phyloP scores from a whole-genome alignment of 176 grass and related monocot species.

The Juncus inflexus region DNA sequence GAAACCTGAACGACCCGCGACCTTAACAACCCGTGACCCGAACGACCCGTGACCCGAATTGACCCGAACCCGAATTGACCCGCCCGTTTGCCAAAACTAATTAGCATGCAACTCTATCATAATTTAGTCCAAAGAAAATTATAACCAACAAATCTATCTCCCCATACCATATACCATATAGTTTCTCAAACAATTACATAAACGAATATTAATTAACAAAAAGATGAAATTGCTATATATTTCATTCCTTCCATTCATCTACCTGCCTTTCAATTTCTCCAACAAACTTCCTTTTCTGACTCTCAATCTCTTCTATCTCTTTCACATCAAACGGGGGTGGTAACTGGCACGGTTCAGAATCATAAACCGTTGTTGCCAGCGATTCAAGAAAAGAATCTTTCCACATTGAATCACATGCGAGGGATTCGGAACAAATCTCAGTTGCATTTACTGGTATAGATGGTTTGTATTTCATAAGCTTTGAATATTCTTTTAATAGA shows the following conservation, averaged over 20 bases:
- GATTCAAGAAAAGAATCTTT: conserved; percentile 39
- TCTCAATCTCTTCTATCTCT: conserved; percentile 21
- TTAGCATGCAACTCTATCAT: no score
- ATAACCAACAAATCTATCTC: no score
- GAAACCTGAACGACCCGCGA: no score
- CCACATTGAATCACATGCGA: conserved; percentile 32
- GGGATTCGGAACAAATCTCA: conserved; percentile 39
- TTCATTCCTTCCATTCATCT: not conserved
- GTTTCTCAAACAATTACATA: no score
- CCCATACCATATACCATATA: no score
- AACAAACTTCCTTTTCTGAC: not conserved
- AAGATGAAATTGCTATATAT: not conserved
- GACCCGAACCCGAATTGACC: no score
- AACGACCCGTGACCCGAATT: no score
- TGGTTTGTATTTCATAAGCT: conserved; percentile 49
- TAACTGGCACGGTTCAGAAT: conserved; percentile 35
- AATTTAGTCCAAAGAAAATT: no score
- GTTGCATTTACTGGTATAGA: conserved; percentile 37
- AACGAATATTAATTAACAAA: no score
- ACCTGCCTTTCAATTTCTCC: conserved; percentile 32
- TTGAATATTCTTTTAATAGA: conserved; percentile 51
- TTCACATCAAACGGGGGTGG: conserved; percentile 32
- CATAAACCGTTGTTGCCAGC: conserved; percentile 26
- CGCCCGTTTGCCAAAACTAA: no score
- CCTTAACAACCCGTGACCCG: no score